Evolutionary conservation across 768 basidiomycete genomes (phyloP).

Genomic region (Xerocomus potaroensis): DNA sequence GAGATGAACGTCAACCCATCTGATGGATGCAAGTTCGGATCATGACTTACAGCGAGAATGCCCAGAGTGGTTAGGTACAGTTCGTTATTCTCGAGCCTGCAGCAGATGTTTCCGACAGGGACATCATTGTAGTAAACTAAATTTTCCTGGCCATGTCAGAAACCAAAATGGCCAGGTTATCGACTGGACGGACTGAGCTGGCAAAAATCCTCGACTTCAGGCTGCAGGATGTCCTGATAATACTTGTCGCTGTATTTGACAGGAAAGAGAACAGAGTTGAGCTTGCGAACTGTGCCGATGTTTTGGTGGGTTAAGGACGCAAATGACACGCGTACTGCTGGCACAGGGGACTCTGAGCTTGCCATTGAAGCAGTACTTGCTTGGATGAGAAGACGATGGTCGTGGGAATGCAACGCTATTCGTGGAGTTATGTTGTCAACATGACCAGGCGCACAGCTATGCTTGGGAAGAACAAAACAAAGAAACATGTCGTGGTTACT

Average conservation of each 20-base stretch:
- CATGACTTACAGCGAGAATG: constrained; percentile 67
- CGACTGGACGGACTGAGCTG: constrained; percentile 66
- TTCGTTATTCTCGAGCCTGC: constrained; percentile 66
- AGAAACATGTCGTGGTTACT: constrained; percentile 12
- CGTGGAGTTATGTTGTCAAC: constrained; percentile 2
- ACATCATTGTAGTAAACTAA: constrained; percentile 94
- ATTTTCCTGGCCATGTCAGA: constrained; percentile 24
- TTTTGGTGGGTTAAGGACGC: constrained; percentile 77
- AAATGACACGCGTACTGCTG: constrained; percentile 53
- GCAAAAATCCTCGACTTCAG: constrained; percentile 82
- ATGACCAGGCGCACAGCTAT: constrained; percentile 4
- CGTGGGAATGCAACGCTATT: constrained; percentile 21
- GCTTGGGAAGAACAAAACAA: constrained; percentile 17
- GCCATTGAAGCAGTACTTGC: constrained; percentile 22
- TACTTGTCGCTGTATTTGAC: constrained; percentile 88
- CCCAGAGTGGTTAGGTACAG: constrained; percentile 91
- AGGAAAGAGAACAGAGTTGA: constrained; percentile 79
- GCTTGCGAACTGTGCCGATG: constrained; percentile 61
- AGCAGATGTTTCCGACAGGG: constrained; percentile 85
- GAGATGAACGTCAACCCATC: constrained; percentile 13
- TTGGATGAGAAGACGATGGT: constrained; percentile 9
- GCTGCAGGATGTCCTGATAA: constrained; percentile 71
- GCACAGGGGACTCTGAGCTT: constrained; percentile 16
- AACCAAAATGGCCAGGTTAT: constrained; percentile 9
- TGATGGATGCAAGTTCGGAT: constrained; percentile 8